Evolutionary conservation across 257 asterid genomes (phyloP).

Genomic region (Fraxinus anomala): DNA sequence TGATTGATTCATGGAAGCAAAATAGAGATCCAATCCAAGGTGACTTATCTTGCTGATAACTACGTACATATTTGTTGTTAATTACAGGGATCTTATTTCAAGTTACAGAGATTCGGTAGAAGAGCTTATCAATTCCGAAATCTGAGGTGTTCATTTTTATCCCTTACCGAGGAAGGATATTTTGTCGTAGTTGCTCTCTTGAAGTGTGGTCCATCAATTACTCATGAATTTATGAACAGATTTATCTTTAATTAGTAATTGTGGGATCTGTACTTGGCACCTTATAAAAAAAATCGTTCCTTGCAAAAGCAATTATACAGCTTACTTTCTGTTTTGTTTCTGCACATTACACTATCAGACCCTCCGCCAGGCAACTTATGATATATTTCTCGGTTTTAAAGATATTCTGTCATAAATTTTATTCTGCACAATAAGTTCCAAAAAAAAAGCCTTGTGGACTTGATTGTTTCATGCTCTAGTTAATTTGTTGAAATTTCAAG

Average conservation of each 20-base stretch:
- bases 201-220: not conserved
- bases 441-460: not conserved
- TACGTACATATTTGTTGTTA: constrained; percentile 17
- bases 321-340: not conserved
- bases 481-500: not conserved
- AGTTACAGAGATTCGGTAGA: constrained; percentile 65
- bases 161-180: constrained; percentile 12
- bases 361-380: not conserved
- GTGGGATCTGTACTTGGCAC: not conserved
- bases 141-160: not conserved
- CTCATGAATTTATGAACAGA: not conserved
- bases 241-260: not conserved
- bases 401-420: not conserved
- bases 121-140: constrained; percentile 65
- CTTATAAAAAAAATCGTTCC: not conserved
- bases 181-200: not conserved
- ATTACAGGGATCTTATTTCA: constrained; percentile 73
- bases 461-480: not conserved
- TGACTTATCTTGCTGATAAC: constrained; percentile 6
- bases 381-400: not conserved
- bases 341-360: not conserved
- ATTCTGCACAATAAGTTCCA: not conserved
- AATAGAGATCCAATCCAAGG: not conserved
- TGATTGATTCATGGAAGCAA: not conserved
- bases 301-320: not conserved